Evolutionary conservation across 73 alveolate species (phyloP).

Genomic region (Paramecium primaurelia): DNA sequence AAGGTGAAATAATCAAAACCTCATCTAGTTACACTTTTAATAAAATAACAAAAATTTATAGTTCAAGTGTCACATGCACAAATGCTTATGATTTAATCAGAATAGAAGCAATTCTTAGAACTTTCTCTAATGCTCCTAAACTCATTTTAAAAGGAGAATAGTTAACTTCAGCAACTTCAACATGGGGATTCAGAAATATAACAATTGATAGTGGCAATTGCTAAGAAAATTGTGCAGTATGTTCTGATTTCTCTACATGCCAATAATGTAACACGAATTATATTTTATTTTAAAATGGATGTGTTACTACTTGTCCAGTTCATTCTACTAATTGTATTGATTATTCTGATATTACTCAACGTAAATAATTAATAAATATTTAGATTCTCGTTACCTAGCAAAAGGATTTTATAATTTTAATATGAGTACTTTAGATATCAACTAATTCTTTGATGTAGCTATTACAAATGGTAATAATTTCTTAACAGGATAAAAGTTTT

Average conservation of each 20-base stretch:
- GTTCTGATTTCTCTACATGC: not conserved
- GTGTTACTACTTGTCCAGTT: not conserved
- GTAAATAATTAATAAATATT: too few relatives aligned
- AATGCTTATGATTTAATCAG: not conserved
- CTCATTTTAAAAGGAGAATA: not conserved
- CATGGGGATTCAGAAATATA: not conserved
- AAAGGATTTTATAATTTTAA: not conserved
- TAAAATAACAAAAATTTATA: not conserved
- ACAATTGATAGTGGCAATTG: not conserved
- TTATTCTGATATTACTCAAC: not conserved
- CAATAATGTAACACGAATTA: not conserved
- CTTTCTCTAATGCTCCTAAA: not conserved
- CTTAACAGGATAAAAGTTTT: not conserved
- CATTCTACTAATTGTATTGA: not conserved
- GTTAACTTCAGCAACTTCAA: not conserved
- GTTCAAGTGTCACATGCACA: not conserved
- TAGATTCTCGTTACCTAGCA: not conserved
- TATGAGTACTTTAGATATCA: not conserved
- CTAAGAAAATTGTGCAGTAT: not conserved
- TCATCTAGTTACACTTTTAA: not conserved
- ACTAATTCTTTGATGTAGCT: not conserved
- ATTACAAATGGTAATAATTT: not conserved
- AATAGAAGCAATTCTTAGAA: not conserved
- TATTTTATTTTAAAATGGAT: not conserved
- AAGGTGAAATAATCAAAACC: not conserved